These are phyloP conservation scores for Aspergillus affinis DNA, from an alignment of 495 filamentous ascomycete genomes.

Conservation along the genomic window DNA sequence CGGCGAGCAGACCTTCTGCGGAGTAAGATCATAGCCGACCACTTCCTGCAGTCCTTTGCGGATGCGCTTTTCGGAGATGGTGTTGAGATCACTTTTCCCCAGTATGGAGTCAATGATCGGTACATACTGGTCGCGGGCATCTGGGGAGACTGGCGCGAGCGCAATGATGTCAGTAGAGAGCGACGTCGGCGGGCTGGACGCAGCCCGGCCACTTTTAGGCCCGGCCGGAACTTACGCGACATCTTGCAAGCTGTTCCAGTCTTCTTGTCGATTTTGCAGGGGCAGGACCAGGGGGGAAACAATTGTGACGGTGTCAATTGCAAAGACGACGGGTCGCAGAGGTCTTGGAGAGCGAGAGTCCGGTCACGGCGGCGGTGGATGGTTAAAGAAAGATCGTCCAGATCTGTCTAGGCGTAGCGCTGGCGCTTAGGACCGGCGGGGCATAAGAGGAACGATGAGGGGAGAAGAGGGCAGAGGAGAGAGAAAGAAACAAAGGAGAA, in stretches of 20 bases:
- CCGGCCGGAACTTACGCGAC: slow-evolving; percentile 43
- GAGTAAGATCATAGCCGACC: slow-evolving; percentile 77
- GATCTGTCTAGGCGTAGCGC: slow-evolving; percentile 33
- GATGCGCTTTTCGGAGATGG: slow-evolving; percentile 89
- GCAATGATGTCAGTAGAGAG: slow-evolving; percentile 27
- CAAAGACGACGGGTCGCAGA: background rate
- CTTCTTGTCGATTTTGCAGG: background rate
- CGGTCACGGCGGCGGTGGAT: slow-evolving; percentile 24
- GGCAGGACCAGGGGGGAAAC: background rate
- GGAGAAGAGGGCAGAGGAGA: slow-evolving; percentile 5
- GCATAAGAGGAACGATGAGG: slow-evolving; percentile 20
- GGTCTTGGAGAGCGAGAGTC: slow-evolving; percentile 7
- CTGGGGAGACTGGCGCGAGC: slow-evolving; percentile 58
- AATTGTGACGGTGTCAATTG: slow-evolving; percentile 18
- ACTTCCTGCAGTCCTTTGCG: slow-evolving; percentile 78
- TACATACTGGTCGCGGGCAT: slow-evolving; percentile 66
- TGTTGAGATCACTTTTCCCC: slow-evolving; percentile 75
- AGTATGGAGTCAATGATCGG: slow-evolving; percentile 93
- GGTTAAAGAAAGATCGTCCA: slow-evolving; percentile 20
- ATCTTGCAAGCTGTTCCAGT: slow-evolving; percentile 26
- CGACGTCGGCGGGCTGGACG: slow-evolving; percentile 16
- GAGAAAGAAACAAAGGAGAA: slow-evolving; percentile 10
- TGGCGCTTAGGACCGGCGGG: slow-evolving; percentile 48
- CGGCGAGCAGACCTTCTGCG: slow-evolving; percentile 69
- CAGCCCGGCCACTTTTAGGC: slow-evolving; percentile 14